Evolutionary conservation across 2,329 filamentous ascomycete species (phyloP).

Genomic region (Westerdykella aurantiaca): DNA sequence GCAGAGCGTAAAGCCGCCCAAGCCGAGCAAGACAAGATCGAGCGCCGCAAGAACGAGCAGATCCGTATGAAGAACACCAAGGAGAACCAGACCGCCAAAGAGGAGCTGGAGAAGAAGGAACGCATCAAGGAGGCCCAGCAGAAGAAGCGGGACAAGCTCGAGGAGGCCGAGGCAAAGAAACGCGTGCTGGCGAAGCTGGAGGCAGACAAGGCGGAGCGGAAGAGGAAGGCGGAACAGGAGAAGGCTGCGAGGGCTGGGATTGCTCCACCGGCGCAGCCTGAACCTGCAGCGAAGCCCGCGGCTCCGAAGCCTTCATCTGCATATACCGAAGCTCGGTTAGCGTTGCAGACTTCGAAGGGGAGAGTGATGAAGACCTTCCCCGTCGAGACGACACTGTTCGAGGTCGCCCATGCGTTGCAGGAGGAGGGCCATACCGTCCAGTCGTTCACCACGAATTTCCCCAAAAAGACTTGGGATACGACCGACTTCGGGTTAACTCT

Average conservation of each 20-base stretch:
- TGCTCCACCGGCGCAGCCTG: constrained; percentile 40
- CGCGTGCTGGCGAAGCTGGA: constrained; percentile 91
- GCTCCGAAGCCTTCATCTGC: constrained; percentile 60
- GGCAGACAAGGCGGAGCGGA: constrained; percentile 84
- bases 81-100: constrained; percentile 82
- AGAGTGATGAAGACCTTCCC: constrained; percentile 83
- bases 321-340: constrained; percentile 74
- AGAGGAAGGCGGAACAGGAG: constrained; percentile 75
- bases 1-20: constrained; percentile 66
- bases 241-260: constrained; percentile 83
- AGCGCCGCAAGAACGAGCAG: constrained; percentile 78
- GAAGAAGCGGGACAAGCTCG: constrained; percentile 82
- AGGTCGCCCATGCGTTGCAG: constrained; percentile 71
- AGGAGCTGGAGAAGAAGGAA: constrained; percentile 81
- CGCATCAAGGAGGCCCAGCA: constrained; percentile 83
- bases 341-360: constrained; percentile 69
- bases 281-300: constrained; percentile 44
- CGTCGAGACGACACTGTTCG: constrained; percentile 85
- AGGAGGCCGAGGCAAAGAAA: constrained; percentile 79
- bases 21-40: constrained; percentile 68
- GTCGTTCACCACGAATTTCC: constrained; percentile 82
- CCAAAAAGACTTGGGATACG: constrained; percentile 67
- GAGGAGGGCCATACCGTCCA: constrained; percentile 66
- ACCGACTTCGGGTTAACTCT: constrained; percentile 82
- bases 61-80: constrained; percentile 82